Evolutionary conservation across 2,329 filamentous ascomycete genomes (phyloP).

Genomic region (Hypomyces rosellus): DNA sequence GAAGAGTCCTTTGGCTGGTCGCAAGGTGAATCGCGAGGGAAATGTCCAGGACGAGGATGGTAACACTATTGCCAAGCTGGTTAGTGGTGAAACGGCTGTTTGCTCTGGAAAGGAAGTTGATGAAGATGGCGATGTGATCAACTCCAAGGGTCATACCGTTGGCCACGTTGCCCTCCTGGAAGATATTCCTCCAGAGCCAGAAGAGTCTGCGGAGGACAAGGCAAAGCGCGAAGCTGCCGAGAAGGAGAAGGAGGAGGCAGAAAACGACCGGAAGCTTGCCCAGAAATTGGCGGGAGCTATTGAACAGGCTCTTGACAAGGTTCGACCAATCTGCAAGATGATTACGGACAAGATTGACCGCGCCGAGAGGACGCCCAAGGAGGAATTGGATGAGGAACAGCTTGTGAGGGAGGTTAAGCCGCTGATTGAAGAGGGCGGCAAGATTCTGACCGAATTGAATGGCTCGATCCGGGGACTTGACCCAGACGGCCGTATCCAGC

Average conservation of each 20-base stretch:
- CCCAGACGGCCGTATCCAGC: slow-evolving; percentile 78
- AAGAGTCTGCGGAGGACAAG: slow-evolving; percentile 39
- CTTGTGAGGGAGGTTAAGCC: slow-evolving; percentile 83
- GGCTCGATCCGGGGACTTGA: slow-evolving; percentile 82
- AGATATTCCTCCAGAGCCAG: slow-evolving; percentile 47
- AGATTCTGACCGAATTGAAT: slow-evolving; percentile 79
- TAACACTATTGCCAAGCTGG: slow-evolving; percentile 59
- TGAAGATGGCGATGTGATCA: slow-evolving; percentile 64
- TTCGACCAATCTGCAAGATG: slow-evolving; percentile 79
- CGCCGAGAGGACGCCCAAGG: slow-evolving; percentile 73
- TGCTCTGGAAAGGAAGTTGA: slow-evolving; percentile 65
- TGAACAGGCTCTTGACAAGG: slow-evolving; percentile 72
- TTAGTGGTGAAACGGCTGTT: slow-evolving; percentile 58
- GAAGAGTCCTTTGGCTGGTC: slow-evolving; percentile 46
- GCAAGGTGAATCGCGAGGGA: slow-evolving; percentile 52
- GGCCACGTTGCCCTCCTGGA: slow-evolving; percentile 63
- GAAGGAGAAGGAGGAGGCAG: slow-evolving; percentile 38
- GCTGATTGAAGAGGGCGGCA: slow-evolving; percentile 77
- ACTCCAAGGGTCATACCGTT: slow-evolving; percentile 59
- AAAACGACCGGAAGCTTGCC: slow-evolving; percentile 70
- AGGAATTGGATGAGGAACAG: slow-evolving; percentile 84
- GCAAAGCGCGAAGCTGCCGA: slow-evolving; percentile 33
- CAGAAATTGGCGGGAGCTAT: slow-evolving; percentile 67
- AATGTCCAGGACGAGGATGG: slow-evolving; percentile 54
- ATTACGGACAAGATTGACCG: slow-evolving; percentile 79